A percentile compares a stretch with the other conserved stretches of the same genome.
Conservation (phyloP, 495 filamentous ascomycete genomes). For the Aspergillus hancockii region DNA sequence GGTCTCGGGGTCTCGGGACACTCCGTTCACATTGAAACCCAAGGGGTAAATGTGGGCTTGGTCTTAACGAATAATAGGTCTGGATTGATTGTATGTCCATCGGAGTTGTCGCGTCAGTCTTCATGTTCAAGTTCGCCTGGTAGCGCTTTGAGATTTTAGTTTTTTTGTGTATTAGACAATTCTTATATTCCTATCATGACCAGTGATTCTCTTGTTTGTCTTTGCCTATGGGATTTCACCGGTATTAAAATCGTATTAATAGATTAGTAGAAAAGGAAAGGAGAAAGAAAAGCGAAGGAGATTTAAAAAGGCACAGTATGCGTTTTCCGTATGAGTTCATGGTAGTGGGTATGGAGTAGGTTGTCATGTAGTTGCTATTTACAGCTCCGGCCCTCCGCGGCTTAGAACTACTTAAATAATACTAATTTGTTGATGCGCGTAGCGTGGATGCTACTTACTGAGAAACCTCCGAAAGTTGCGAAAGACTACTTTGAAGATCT, state of each 20-base stretch:
- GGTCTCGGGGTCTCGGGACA: not conserved
- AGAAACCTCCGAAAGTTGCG: not conserved
- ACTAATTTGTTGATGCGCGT: slow-evolving; percentile 7
- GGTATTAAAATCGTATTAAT: not conserved
- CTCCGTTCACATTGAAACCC: not conserved
- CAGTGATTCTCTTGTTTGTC: not conserved
- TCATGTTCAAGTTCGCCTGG: not conserved
- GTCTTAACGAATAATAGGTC: not conserved
- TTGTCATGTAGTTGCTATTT: not conserved
- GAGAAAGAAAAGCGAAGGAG: not conserved
- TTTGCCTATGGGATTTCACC: not conserved
- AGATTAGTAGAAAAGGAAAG: not conserved
- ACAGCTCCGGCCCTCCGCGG: not conserved
- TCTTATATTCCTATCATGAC: not conserved
- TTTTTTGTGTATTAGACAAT: not conserved
- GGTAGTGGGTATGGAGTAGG: not conserved
- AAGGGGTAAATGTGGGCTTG: not conserved
- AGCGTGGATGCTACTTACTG: slow-evolving; percentile 11
- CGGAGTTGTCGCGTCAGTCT: not conserved
- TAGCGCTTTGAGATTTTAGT: not conserved
- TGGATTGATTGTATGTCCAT: not conserved
- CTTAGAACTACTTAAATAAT: not conserved
- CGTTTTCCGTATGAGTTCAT: not conserved
- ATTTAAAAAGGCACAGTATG: not conserved
- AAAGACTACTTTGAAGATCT: slow-evolving; percentile 5